phyloP scores from a whole-genome alignment of 345 rosid species.

The Melaleuca alternifolia region DNA sequence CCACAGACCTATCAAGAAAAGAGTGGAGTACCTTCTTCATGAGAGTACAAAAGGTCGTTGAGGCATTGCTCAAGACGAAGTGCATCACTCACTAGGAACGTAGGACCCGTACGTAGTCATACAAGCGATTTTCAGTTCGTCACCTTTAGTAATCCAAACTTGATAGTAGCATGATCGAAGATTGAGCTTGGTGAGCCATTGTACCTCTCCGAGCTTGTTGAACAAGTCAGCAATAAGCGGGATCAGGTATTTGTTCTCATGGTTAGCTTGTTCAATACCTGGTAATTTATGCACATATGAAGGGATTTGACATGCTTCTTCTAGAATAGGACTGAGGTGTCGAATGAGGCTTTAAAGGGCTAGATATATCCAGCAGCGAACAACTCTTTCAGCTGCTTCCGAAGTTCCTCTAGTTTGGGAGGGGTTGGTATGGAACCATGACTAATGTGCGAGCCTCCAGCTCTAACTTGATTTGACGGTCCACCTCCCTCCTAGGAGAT shows the following conservation, averaged over 20 bases:
- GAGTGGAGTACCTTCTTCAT: not conserved
- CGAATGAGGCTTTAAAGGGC: not conserved
- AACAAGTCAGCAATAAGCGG: too few species aligned
- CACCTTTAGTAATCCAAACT: not conserved
- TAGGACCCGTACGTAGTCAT: not conserved
- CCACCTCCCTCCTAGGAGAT: too few species aligned
- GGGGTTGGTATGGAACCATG: too few species aligned
- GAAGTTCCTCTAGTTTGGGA: too few species aligned
- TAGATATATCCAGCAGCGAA: not conserved
- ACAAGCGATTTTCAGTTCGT: not conserved
- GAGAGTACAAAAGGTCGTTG: not conserved
- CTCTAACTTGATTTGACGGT: too few species aligned
- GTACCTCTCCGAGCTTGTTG: too few species aligned
- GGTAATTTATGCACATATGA: too few species aligned
- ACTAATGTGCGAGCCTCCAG: too few species aligned
- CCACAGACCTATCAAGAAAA: rapidly evolving
- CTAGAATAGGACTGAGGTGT: not conserved
- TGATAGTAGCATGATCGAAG: not conserved
- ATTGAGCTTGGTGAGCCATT: not conserved
- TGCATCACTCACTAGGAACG: not conserved
- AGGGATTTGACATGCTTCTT: not conserved
- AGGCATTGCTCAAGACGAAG: rapidly evolving
- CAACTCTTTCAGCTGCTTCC: not conserved
- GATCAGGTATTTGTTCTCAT: too few species aligned
- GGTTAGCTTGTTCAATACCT: too few species aligned